A percentile compares a stretch with the other conserved stretches of the same genome.
These are phyloP conservation scores for Spinacia oleracea DNA, from an alignment of 179 eudicot genomes.

Conservation along the genomic window DNA sequence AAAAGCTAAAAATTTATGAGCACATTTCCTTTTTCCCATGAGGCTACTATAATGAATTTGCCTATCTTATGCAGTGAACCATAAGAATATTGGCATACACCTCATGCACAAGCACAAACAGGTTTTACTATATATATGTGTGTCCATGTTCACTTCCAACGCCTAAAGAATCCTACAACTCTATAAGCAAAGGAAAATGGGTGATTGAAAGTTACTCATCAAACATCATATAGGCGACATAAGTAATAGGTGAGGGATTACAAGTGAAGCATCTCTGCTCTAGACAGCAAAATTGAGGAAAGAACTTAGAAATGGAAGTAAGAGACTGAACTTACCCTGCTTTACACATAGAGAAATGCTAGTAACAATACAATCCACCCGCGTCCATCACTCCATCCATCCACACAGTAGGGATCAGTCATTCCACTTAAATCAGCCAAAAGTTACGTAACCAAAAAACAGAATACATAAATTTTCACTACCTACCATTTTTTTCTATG, in stretches of 20 bases:
- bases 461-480: neutral
- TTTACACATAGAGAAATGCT: neutral
- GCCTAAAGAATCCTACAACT: no score
- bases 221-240: neutral
- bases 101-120: no score
- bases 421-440: neutral
- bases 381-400: neutral
- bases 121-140: no score
- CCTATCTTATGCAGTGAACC: no score
- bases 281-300: neutral
- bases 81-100: no score
- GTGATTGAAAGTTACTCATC: no score
- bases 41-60: neutral
- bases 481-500: neutral
- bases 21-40: neutral
- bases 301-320: neutral
- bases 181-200: no score
- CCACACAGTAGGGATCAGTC: neutral
- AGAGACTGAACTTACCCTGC: neutral
- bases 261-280: neutral
- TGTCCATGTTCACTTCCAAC: no score
- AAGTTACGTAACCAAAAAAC: neutral
- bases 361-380: neutral
- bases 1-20: neutral
- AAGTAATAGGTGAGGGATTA: neutral